A percentile compares a stretch with the other conserved stretches of the same genome.
Evolutionary conservation across 768 basidiomycete species (phyloP).

Genomic region (Podaxis sp.): DNA sequence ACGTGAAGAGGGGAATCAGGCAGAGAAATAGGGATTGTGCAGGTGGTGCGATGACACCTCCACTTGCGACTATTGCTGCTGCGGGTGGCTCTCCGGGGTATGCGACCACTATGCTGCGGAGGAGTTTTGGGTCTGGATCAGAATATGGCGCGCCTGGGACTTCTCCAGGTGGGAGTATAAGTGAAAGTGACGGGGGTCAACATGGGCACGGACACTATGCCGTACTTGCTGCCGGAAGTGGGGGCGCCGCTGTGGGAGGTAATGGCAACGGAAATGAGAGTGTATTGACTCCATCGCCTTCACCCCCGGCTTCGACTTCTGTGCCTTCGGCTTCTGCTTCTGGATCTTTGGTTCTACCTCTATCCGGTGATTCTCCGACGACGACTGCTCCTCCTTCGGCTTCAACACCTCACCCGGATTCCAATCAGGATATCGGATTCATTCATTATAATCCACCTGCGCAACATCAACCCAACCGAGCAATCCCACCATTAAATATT

Average conservation of each 20-base stretch:
- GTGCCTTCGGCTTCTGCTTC: slow-evolving; percentile 13
- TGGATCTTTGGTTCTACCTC: slow-evolving; percentile 14
- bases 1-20: slow-evolving; percentile 36
- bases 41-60: slow-evolving; percentile 10
- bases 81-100: slow-evolving; percentile 12
- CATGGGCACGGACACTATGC: slow-evolving; percentile 13
- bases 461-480: slow-evolving; percentile 4
- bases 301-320: slow-evolving; percentile 43
- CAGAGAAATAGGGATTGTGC: not conserved
- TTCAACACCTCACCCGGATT: slow-evolving; percentile 3
- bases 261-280: slow-evolving; percentile 5
- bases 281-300: slow-evolving; percentile 56
- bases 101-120: slow-evolving; percentile 10
- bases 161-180: slow-evolving; percentile 7
- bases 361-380: slow-evolving; percentile 5
- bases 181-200: slow-evolving; percentile 2
- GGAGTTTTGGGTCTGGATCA: slow-evolving; percentile 11
- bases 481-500: slow-evolving; percentile 5
- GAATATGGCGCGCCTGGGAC: slow-evolving; percentile 7
- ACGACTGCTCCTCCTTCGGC: not conserved
- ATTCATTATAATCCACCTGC: slow-evolving; percentile 13
- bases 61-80: slow-evolving; percentile 11
- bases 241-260: slow-evolving; percentile 4
- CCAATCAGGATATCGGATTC: slow-evolving; percentile 2
- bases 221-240: slow-evolving; percentile 2